Percentiles rank a stretch among this genome's conserved stretches.
phyloP scores from a whole-genome alignment of 257 asterid species.

The Cynanchum wilfordii region DNA sequence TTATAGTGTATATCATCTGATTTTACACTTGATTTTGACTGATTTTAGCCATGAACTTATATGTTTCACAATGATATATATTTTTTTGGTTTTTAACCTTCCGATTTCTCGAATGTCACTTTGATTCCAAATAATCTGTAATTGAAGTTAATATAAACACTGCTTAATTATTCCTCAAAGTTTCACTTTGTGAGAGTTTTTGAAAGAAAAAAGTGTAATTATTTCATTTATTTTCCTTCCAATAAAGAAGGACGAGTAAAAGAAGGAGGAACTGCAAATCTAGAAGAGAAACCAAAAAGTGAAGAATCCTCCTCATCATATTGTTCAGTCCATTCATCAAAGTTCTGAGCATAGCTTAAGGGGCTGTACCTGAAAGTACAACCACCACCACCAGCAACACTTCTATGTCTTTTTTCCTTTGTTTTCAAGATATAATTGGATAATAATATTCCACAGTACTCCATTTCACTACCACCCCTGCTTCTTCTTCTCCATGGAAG shows the following conservation, averaged over 20 bases:
- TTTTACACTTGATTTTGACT: not conserved
- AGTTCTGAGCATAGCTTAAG: slow-evolving; percentile 29
- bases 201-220: too few species aligned
- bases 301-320: slow-evolving; percentile 15
- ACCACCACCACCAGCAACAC: too few species aligned
- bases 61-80: not conserved
- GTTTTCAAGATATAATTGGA: not conserved
- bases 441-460: too few species aligned
- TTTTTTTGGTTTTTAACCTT: too few species aligned
- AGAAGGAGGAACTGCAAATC: slow-evolving; percentile 22
- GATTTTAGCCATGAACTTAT: not conserved
- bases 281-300: slow-evolving; percentile 19
- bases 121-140: too few species aligned
- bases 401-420: slow-evolving; percentile 12
- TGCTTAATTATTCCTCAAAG: too few species aligned
- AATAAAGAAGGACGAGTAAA: not conserved
- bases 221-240: not conserved
- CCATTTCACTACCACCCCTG: not conserved
- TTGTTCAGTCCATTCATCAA: slow-evolving; percentile 21
- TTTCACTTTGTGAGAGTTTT: not conserved
- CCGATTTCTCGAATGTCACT: too few species aligned
- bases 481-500: slow-evolving; percentile 19
- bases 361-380: slow-evolving; percentile 25
- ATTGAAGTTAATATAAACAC: too few species aligned
- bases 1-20: not conserved